Percentiles rank a stretch among this genome's conserved stretches.
Conservation (phyloP, 106 monocot genomes). For the Dioscorea alata region DNA sequence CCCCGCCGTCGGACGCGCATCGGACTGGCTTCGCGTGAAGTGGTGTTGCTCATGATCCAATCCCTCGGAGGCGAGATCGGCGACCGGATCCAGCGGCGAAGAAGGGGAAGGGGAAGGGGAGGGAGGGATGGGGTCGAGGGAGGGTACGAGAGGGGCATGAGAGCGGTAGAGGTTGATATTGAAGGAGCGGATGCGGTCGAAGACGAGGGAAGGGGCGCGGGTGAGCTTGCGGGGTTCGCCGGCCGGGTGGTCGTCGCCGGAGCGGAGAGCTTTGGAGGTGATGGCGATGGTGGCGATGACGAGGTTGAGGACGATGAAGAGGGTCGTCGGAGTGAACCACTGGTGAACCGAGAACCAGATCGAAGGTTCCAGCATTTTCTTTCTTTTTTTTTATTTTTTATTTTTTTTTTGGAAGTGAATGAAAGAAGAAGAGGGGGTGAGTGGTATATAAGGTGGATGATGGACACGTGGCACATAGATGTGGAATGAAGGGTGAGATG, state of each 20-base stretch:
- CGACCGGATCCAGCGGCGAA: not conserved
- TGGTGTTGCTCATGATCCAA: constrained; percentile 13
- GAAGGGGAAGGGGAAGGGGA: not conserved
- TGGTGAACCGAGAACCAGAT: constrained; percentile 27
- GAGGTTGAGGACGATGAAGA: constrained; percentile 82
- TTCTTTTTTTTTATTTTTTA: too few relatives aligned
- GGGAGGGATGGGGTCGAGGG: not conserved
- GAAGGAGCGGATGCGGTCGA: constrained; percentile 58
- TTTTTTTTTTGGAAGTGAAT: too few relatives aligned
- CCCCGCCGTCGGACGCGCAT: constrained; percentile 13
- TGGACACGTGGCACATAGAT: too few relatives aligned
- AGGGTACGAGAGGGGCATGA: constrained; percentile 3
- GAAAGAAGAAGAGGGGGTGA: too few relatives aligned
- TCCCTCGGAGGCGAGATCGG: not conserved
- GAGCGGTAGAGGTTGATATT: constrained; percentile 40
- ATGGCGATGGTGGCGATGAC: constrained; percentile 83
- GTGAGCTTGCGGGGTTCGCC: not conserved
- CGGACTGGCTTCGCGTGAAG: constrained; percentile 24
- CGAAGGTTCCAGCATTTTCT: constrained; percentile 14
- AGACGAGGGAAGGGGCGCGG: constrained; percentile 33
- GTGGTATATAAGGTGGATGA: too few relatives aligned
- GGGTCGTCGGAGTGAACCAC: constrained; percentile 69
- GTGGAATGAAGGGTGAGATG: too few relatives aligned
- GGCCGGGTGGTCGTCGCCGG: not conserved
- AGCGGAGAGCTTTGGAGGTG: constrained; percentile 30